Conservation (phyloP, 805 yeast species). For the Lipomyces sp. region DNA sequence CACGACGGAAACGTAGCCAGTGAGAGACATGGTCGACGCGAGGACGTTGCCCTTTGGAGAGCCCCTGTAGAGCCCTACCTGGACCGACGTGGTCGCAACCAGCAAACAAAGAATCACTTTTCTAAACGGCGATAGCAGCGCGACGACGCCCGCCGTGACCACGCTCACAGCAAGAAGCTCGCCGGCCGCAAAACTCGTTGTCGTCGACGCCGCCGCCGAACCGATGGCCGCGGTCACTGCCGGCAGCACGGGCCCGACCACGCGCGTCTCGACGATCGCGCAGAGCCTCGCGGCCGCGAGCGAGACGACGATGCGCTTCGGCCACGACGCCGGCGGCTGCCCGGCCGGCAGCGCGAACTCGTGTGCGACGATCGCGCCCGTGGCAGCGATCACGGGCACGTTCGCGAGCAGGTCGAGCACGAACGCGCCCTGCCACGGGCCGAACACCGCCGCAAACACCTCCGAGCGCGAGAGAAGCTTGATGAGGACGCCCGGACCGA, state of each 20-base stretch:
- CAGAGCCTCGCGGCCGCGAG: conserved; percentile 10
- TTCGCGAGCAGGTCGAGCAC: conserved; percentile 7
- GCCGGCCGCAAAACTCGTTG: conserved; percentile 8
- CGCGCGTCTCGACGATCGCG: conserved; percentile 5
- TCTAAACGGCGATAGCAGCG: conserved; percentile 2
- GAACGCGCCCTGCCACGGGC: conserved; percentile 19
- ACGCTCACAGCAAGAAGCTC: not conserved
- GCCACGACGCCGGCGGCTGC: conserved; percentile 4
- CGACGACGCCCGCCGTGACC: not conserved
- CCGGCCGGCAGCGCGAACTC: conserved; percentile 2
- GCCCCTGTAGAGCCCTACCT: not conserved
- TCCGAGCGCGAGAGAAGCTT: conserved; percentile 1
- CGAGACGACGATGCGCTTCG: conserved; percentile 6
- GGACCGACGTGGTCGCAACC: not conserved
- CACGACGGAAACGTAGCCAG: conserved; percentile 25
- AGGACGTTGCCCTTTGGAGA: not conserved
- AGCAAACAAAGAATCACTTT: not conserved
- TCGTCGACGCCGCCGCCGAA: not conserved
- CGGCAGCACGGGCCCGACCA: conserved; percentile 4
- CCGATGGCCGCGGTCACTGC: not conserved
- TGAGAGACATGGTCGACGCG: conserved; percentile 9
- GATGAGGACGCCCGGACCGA: not conserved
- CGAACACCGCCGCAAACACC: conserved; percentile 4
- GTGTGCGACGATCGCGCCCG: conserved; percentile 6
- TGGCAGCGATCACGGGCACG: conserved; percentile 13